A percentile compares a stretch with the other conserved stretches of the same genome.
Evolutionary conservation across 306 rosid genomes (phyloP).

Genomic region (Dicorynia guianensis): DNA sequence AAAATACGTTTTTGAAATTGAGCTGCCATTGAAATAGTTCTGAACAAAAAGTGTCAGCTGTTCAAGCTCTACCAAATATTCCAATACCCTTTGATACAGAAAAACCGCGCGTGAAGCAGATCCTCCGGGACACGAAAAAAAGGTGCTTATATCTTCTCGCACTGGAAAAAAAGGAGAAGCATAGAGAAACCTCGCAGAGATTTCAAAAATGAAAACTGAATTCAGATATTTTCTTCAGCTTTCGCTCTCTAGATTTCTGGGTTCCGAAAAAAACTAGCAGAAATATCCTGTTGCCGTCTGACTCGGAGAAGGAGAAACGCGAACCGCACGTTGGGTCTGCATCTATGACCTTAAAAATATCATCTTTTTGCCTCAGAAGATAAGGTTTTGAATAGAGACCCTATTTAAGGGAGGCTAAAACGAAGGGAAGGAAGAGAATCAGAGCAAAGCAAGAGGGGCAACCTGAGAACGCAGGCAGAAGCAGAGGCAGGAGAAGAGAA

Average conservation of each 20-base stretch:
- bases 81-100: slow-evolving; percentile 14
- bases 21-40: slow-evolving; percentile 51
- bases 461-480: neutral
- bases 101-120: slow-evolving; percentile 20
- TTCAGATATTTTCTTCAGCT: slow-evolving; percentile 25
- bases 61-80: slow-evolving; percentile 34
- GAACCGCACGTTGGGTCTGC: slow-evolving; percentile 27
- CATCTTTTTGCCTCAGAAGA: slow-evolving; percentile 36
- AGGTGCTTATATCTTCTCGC: slow-evolving; percentile 1
- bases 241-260: slow-evolving; percentile 53
- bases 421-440: slow-evolving; percentile 17
- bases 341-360: slow-evolving; percentile 30
- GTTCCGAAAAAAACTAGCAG: neutral
- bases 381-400: slow-evolving; percentile 47
- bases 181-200: slow-evolving; percentile 35
- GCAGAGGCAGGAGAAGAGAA: neutral
- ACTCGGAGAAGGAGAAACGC: slow-evolving; percentile 24
- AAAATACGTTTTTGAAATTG: slow-evolving; percentile 48
- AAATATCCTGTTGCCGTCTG: slow-evolving; percentile 31
- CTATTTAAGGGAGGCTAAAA: slow-evolving; percentile 44
- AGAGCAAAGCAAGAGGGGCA: slow-evolving; percentile 26
- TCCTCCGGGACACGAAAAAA: slow-evolving; percentile 11
- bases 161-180: neutral
- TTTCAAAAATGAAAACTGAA: slow-evolving; percentile 38
- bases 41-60: slow-evolving; percentile 29